phyloP scores from a whole-genome alignment of 78 protist species.

The Emiliania huxleyi region DNA sequence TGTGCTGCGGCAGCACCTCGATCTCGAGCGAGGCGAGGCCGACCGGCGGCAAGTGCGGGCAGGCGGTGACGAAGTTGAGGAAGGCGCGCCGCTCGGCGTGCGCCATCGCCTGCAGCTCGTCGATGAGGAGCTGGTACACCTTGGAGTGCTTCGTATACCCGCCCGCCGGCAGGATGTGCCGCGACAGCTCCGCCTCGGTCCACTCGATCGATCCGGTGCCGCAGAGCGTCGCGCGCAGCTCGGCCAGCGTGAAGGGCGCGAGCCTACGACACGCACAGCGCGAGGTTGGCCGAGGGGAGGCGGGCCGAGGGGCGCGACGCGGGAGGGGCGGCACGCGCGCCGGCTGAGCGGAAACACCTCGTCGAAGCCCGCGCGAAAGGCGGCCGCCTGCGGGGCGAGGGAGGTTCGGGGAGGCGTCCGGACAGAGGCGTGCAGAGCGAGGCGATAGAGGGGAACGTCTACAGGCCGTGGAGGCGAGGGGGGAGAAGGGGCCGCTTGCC shows the following conservation, averaged over 20 bases:
- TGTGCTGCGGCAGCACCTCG: not conserved
- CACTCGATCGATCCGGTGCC: not conserved
- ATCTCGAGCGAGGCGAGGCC: not conserved
- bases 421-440: too few species aligned
- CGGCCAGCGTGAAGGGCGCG: not conserved
- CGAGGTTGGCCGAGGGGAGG: too few species aligned
- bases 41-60: constrained; percentile 8
- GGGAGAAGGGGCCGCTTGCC: too few species aligned
- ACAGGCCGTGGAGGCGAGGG: too few species aligned
- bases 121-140: constrained; percentile 8
- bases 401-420: not conserved
- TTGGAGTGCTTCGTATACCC: not conserved
- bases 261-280: too few species aligned
- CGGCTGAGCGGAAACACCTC: not conserved
- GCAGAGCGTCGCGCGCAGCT: not conserved
- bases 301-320: too few species aligned
- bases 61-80: constrained; percentile 19
- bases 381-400: not conserved
- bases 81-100: not conserved
- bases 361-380: not conserved
- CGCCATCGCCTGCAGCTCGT: not conserved
- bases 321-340: not conserved
- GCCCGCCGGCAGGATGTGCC: not conserved
- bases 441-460: too few species aligned
- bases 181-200: not conserved